Conservation (phyloP, 2,329 filamentous ascomycete species). For the Cercospora zeae-maydis region DNA sequence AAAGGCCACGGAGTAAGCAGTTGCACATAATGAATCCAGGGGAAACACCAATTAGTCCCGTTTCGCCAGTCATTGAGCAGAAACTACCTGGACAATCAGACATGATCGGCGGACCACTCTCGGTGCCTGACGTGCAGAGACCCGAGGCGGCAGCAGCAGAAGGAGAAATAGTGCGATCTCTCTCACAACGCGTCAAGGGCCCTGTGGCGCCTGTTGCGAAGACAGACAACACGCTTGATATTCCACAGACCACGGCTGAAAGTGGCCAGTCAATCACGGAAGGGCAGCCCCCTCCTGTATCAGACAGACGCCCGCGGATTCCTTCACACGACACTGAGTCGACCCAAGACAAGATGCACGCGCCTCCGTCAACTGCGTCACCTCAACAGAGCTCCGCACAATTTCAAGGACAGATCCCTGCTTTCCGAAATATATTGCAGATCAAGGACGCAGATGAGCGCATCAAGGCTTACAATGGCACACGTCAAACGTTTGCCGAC, state of each 20-base stretch:
- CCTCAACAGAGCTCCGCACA: slow-evolving; percentile 10
- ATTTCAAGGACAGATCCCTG: slow-evolving; percentile 44
- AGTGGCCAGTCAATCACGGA: slow-evolving; percentile 18
- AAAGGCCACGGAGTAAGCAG: slow-evolving; percentile 33
- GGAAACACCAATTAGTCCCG: slow-evolving; percentile 25
- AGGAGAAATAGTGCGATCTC: slow-evolving; percentile 15
- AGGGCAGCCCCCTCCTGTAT: slow-evolving; percentile 26
- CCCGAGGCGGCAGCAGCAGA: slow-evolving; percentile 18
- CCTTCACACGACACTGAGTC: slow-evolving; percentile 20
- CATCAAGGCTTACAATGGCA: slow-evolving; percentile 69
- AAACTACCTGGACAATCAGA: slow-evolving; percentile 1
- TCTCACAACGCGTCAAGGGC: slow-evolving; percentile 18
- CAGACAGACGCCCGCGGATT: slow-evolving; percentile 18
- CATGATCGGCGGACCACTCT: slow-evolving; percentile 6
- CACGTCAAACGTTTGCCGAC: slow-evolving; percentile 64
- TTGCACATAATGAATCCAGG: slow-evolving; percentile 46
- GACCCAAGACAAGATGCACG: slow-evolving; percentile 12
- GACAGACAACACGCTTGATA: slow-evolving; percentile 21
- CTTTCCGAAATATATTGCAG: slow-evolving; percentile 74
- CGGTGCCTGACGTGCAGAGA: slow-evolving; percentile 8
- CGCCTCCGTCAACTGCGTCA: slow-evolving; percentile 12
- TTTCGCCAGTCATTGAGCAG: slow-evolving; percentile 9
- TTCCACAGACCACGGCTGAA: slow-evolving; percentile 18
- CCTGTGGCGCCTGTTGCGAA: slow-evolving; percentile 24
- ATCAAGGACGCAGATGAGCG: slow-evolving; percentile 64